A percentile compares a stretch with the other conserved stretches of the same genome.
phyloP scores from a whole-genome alignment of 768 basidiomycete species.

The Pseudohyphozyma bogoriensis region DNA sequence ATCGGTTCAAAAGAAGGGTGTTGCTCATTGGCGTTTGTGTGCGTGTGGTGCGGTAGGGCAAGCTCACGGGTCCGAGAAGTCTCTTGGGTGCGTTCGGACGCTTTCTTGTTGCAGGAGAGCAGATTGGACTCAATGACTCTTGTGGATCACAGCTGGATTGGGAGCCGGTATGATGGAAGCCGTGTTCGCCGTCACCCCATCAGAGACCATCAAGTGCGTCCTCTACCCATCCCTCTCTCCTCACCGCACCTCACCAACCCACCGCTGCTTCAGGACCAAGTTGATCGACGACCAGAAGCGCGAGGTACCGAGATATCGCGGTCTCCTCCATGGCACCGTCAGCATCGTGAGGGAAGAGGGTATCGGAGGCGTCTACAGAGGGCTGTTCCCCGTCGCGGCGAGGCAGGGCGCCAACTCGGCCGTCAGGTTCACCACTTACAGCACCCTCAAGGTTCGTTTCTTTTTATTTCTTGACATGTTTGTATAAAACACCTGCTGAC shows the following conservation, averaged over 20 bases:
- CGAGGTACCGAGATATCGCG: slow-evolving; percentile 71
- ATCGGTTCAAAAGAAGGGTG: not conserved
- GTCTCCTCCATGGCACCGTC: slow-evolving; percentile 71
- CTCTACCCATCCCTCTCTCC: not conserved
- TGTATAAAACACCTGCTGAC: not conserved
- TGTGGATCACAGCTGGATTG: slow-evolving; percentile 39
- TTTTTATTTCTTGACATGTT: not conserved
- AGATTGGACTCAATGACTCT: not conserved
- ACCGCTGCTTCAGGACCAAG: slow-evolving; percentile 59
- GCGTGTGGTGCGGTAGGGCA: slow-evolving; percentile 51
- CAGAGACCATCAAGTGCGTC: slow-evolving; percentile 92
- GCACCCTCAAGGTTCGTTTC: slow-evolving; percentile 56
- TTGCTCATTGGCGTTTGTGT: no score
- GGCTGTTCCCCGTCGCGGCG: slow-evolving; percentile 86
- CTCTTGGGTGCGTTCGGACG: slow-evolving; percentile 52
- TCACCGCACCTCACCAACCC: not conserved
- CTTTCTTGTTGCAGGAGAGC: not conserved
- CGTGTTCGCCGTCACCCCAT: slow-evolving; percentile 87
- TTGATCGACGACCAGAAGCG: slow-evolving; percentile 88
- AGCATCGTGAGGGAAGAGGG: slow-evolving; percentile 79
- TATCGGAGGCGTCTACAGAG: slow-evolving; percentile 62
- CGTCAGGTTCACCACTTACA: slow-evolving; percentile 88
- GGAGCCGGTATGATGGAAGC: slow-evolving; percentile 79
- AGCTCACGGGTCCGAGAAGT: slow-evolving; percentile 75
- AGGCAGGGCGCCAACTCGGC: slow-evolving; percentile 97